Evolutionary conservation across 306 rosid genomes (phyloP), one percentile per base, ranked within the genome.

Genomic region (Casuarina cunninghamiana): DNA sequence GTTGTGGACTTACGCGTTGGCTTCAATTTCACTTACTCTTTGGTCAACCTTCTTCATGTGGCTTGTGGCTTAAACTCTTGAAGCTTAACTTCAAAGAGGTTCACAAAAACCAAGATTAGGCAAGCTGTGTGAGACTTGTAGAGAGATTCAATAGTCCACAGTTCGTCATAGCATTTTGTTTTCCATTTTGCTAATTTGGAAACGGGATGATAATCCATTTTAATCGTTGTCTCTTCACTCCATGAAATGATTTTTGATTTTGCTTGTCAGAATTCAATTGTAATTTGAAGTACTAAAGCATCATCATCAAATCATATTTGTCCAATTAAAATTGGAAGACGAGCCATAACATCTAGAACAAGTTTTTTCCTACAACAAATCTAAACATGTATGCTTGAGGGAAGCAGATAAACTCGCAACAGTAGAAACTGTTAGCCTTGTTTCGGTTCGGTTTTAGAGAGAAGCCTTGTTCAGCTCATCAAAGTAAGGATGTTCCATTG

Each of bases 401-500:
- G 69, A 78, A 83, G 86, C 86, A 75, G 75, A 70, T 69, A 54
- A 67, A 38, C 39, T 60, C 44, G 57, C 77, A 17, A 42, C 74
- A 77, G 43, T 46, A 55, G 17, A 26, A 32, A 19, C 51, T 51
- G 51, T 37, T 62, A 44, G 50, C 15, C 26, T 21, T 21, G 26
- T 21, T 21, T 21, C 26, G 26, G 26, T 21, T 21, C 26, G 26
- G 26, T 21, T 21, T 21, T 83, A 88, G 70, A 90, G 89, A 76
- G 72, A 68, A 16, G 57, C 85, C 87, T 85, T 88, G 81, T 85
- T 77, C 81, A 87, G 49, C 67, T 79, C 90, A 83, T 87, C 86
- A 57, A 96, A 96, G 84, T 96, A 93, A 43, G 88, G 84, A 70
- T 96, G 99, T 37, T 96, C 99, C 99, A 93, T 88, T 3, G 98